Percentiles rank a stretch among this genome's conserved stretches.
Evolutionary conservation across 2,329 filamentous ascomycete genomes (phyloP).

Genomic region (Monilinia fructicola): DNA sequence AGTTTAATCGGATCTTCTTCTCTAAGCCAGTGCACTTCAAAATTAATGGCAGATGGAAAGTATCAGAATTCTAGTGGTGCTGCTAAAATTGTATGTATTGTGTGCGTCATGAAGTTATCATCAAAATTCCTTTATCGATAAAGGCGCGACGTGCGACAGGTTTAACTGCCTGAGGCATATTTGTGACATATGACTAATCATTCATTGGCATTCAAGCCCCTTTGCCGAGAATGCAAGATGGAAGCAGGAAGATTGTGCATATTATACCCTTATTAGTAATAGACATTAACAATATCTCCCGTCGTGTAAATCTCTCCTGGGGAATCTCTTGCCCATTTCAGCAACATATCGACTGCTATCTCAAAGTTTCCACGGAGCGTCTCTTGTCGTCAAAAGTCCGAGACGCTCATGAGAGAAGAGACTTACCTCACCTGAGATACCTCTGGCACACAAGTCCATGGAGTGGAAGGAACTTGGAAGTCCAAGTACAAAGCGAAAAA

Average conservation of each 20-base stretch:
- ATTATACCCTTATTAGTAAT: too few relatives aligned
- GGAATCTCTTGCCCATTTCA: too few relatives aligned
- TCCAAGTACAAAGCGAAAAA: constrained; percentile 7
- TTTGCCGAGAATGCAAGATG: neutral
- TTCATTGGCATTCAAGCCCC: neutral
- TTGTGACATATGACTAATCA: neutral
- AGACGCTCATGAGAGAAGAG: neutral
- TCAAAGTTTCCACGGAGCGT: neutral
- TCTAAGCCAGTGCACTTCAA: neutral
- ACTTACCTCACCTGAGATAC: neutral
- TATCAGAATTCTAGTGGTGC: neutral
- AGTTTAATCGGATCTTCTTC: neutral
- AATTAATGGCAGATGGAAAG: neutral
- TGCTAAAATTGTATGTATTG: neutral
- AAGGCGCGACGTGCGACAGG: neutral
- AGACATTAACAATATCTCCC: too few relatives aligned
- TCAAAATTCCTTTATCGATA: constrained; percentile 17
- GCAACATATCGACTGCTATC: neutral
- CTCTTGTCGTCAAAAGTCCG: neutral
- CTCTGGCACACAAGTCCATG: neutral
- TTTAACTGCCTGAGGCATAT: neutral
- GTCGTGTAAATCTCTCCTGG: too few relatives aligned
- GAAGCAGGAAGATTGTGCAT: too few relatives aligned
- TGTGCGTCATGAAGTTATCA: neutral
- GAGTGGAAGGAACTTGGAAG: constrained; percentile 10